A percentile compares a stretch with the other conserved stretches of the same genome.
phyloP scores from a whole-genome alignment of 2,329 filamentous ascomycete species.

The Fusarium chlamydosporum region DNA sequence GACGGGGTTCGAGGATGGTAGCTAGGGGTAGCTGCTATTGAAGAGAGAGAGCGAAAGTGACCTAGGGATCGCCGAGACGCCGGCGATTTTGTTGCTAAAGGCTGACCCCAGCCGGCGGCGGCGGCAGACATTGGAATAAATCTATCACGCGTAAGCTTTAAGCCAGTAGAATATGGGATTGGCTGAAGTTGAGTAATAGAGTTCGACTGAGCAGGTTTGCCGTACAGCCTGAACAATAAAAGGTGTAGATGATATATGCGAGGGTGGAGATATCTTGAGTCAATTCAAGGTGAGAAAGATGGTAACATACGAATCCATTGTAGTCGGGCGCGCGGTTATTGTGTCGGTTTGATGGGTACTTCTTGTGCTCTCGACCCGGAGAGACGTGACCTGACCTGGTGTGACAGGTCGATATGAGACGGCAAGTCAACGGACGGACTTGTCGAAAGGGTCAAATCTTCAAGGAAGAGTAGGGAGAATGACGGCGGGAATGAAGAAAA shows the following conservation, averaged over 20 bases:
- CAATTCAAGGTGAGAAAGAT: constrained; percentile 36
- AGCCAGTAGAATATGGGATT: constrained; percentile 16
- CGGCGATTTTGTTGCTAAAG: constrained; percentile 48
- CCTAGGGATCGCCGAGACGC: constrained; percentile 58
- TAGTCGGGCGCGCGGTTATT: constrained; percentile 38
- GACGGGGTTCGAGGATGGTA: constrained; percentile 58
- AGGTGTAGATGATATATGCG: constrained; percentile 20
- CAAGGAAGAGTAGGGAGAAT: constrained; percentile 18
- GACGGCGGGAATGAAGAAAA: constrained; percentile 32
- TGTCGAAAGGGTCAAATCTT: constrained; percentile 22
- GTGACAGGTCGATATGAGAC: constrained; percentile 35
- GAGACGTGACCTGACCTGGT: constrained; percentile 49
- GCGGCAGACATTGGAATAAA: constrained; percentile 62
- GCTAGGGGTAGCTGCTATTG: constrained; percentile 61
- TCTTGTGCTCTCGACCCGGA: constrained; percentile 47
- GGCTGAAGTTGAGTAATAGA: constrained; percentile 33
- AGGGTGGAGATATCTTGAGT: constrained; percentile 28
- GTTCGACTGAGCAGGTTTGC: constrained; percentile 23
- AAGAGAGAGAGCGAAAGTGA: constrained; percentile 68
- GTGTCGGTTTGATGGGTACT: constrained; percentile 46
- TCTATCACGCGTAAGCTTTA: constrained; percentile 54
- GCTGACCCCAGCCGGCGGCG: constrained; percentile 67
- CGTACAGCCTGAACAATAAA: constrained; percentile 11
- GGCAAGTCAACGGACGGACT: constrained; percentile 25
- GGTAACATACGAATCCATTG: constrained; percentile 54